A percentile compares a stretch with the other conserved stretches of the same genome.
Evolutionary conservation across 495 filamentous ascomycete species (phyloP).

Genomic region (Penicilliopsis zonata): DNA sequence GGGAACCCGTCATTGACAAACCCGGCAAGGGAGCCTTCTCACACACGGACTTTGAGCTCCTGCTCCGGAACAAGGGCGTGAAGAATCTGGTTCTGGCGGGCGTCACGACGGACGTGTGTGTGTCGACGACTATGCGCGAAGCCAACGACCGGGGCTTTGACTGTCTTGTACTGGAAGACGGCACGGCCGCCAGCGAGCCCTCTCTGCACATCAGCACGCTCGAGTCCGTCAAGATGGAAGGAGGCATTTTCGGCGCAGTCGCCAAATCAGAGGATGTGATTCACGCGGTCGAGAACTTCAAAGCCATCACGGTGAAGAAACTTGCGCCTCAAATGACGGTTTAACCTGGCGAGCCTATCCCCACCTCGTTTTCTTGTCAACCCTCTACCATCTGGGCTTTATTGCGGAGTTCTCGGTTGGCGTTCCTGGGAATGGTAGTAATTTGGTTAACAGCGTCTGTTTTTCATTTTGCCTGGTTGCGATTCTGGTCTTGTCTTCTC

Average conservation of each 20-base stretch:
- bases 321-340: conserved; percentile 27
- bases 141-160: conserved; percentile 66
- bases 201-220: conserved; percentile 37
- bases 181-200: conserved; percentile 36
- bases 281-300: conserved; percentile 34
- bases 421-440: no score
- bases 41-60: conserved; percentile 50
- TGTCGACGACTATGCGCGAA: conserved; percentile 57
- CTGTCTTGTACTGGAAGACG: conserved; percentile 46
- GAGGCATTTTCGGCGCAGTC: conserved; percentile 46
- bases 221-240: conserved; percentile 43
- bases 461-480: no score
- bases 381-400: no score
- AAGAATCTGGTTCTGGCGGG: conserved; percentile 55
- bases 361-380: no score
- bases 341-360: conserved; percentile 7
- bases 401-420: no score
- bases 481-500: no score
- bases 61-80: conserved; percentile 48
- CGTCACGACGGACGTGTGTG: conserved; percentile 61
- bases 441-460: no score
- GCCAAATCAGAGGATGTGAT: conserved; percentile 36
- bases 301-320: conserved; percentile 31
- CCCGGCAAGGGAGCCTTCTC: conserved; percentile 55
- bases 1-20: conserved; percentile 57